phyloP scores from a whole-genome alignment of 2,329 filamentous ascomycete genomes.

The Neopestalotiopsis rosae region DNA sequence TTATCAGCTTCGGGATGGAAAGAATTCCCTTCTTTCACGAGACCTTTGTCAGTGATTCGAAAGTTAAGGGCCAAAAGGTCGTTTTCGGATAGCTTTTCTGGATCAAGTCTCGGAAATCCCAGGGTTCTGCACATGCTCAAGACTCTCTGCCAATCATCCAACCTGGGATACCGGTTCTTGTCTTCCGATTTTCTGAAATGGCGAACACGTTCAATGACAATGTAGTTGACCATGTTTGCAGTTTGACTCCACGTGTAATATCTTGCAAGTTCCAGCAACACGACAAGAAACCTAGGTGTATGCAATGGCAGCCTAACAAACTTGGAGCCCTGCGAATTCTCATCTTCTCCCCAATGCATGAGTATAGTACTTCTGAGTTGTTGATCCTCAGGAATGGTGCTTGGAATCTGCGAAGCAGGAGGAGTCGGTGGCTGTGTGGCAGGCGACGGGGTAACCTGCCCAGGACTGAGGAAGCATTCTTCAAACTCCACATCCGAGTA shows the following conservation, averaged over 20 bases:
- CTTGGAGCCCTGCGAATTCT: background rate
- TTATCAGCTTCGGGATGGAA: constrained; percentile 1
- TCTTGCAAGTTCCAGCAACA: constrained; percentile 9
- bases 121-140: constrained; percentile 3
- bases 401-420: background rate
- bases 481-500: constrained; percentile 13
- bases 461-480: background rate
- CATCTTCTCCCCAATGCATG: background rate
- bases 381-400: background rate
- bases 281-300: constrained; percentile 5
- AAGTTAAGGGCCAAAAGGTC: constrained; percentile 8
- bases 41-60: background rate
- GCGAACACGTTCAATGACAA: constrained; percentile 13
- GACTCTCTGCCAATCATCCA: constrained; percentile 12
- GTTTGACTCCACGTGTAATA: constrained; percentile 13
- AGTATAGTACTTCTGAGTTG: background rate
- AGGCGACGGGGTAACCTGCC: background rate
- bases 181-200: constrained; percentile 5
- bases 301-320: constrained; percentile 8
- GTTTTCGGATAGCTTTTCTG: background rate
- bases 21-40: constrained; percentile 12
- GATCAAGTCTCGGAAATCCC: background rate
- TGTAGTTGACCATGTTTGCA: constrained; percentile 9
- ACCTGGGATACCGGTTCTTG: constrained; percentile 13
- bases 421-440: background rate